Base-by-base conservation (phyloP, 805 yeast species). In the Nakazawaea populi region DNA sequence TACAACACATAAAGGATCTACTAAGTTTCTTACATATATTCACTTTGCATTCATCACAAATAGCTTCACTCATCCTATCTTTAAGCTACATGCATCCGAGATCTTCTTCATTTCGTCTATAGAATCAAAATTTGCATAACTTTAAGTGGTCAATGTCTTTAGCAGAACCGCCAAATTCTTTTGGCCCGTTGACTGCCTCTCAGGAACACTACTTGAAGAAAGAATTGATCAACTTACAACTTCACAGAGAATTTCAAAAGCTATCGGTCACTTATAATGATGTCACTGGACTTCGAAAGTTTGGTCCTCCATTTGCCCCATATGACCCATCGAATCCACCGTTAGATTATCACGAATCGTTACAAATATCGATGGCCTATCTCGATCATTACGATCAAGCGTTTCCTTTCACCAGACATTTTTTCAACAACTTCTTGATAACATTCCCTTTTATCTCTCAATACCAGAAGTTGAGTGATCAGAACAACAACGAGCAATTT, bases 151-250 rank as follows among this genome's bases (percentile, higher is more conserved):
- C 3, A 37, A 12, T 37, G 40, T 37, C 40, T 11, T 12, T 12
- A 37, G 40, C 6, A 11, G 40, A 12, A 12, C 14, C n/a, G 8
- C 18, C 18, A 12, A 37, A 2, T 12, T 8, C 59, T 40, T n/a
- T 5, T 14, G 44, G 35, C 31, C 29, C 32, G 7, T 47, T 85
- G 44, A 67, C 80, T 11, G 80, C 91, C 3, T 72, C 78, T 0
- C 89, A 91, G 63, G 96, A 89, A 66, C 97, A 92, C 61, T 87
- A 86, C 64, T 74, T 94, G 49, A 92, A 92, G 66, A 82, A 95
- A 59, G 91, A 88, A 66, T 73, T 92, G 14, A 69, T 92, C 30
- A 76, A 79, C 54, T 71, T 76, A 10, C 79, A 87, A 60, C 67
- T 90, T 34, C 73, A 75, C 10, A 61, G 73, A 5, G 99, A 92